Evolutionary conservation across 106 monocot genomes (phyloP).

Genomic region (Dendrobium chrysotoxum): DNA sequence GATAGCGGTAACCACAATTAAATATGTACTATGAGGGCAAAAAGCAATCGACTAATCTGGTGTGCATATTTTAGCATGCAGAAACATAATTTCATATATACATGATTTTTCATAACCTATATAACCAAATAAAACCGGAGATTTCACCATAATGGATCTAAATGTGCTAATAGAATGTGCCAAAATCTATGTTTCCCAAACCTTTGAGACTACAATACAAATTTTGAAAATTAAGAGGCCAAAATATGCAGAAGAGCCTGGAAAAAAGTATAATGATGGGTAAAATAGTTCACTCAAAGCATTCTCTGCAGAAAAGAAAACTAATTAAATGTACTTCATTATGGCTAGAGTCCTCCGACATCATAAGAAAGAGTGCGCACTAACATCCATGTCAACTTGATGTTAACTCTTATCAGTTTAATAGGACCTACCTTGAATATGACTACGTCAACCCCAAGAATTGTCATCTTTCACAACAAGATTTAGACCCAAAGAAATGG

Average conservation of each 20-base stretch:
- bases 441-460: not conserved
- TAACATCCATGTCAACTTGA: not conserved
- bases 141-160: not conserved
- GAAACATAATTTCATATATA: not conserved
- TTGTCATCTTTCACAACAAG: not conserved
- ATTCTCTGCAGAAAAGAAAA: not conserved
- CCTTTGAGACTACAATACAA: not conserved
- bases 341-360: not conserved
- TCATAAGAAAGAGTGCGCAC: not conserved
- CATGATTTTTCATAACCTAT: not conserved
- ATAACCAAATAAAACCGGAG: not conserved
- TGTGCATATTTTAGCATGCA: not conserved
- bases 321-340: not conserved
- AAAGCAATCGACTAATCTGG: not conserved
- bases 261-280: not conserved
- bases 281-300: not conserved
- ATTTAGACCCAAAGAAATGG: not conserved
- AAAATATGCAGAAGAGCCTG: not conserved
- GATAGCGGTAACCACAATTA: not conserved
- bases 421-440: not conserved
- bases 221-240: not conserved
- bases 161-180: too few species aligned
- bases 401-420: not conserved
- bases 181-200: not conserved
- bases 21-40: not conserved